phyloP scores from a whole-genome alignment of 2,329 filamentous ascomycete genomes.

The Paracorniculantispora psalliotae region DNA sequence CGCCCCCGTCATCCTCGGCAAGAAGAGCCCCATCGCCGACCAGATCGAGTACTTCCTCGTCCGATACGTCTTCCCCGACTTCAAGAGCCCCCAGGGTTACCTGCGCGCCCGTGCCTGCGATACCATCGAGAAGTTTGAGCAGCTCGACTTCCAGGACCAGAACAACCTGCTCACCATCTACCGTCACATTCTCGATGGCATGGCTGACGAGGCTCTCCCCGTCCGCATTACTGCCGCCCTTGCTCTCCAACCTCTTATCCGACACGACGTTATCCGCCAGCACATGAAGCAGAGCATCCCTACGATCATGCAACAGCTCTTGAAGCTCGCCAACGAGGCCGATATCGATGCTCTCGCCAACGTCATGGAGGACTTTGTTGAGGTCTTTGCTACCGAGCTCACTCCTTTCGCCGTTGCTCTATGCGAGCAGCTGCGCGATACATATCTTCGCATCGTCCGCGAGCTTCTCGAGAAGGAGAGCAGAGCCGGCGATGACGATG shows the following conservation, averaged over 20 bases:
- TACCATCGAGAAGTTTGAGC: conserved; percentile 96
- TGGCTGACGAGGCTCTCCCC: conserved; percentile 89
- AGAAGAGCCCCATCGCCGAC: conserved; percentile 96
- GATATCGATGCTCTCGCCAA: conserved; percentile 96
- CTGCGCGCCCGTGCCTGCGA: conserved; percentile 93
- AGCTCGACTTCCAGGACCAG: conserved; percentile 92
- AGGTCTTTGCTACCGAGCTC: conserved; percentile 94
- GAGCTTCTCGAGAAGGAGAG: conserved; percentile 87
- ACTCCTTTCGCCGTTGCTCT: conserved; percentile 95
- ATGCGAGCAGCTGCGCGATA: conserved; percentile 92
- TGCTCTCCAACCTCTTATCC: conserved; percentile 89
- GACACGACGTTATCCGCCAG: conserved; percentile 87
- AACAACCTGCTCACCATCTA: conserved; percentile 97
- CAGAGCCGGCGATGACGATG: conserved; percentile 69
- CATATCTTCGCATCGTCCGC: conserved; percentile 87
- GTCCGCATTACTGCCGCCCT: conserved; percentile 92
- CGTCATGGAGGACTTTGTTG: conserved; percentile 99
- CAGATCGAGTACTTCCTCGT: conserved; percentile 99
- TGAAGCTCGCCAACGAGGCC: conserved; percentile 95
- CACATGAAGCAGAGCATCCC: conserved; percentile 98
- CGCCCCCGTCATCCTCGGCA: conserved; percentile 88
- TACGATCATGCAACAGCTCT: conserved; percentile 97
- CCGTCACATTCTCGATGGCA: conserved; percentile 91
- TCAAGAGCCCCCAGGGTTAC: conserved; percentile 86
- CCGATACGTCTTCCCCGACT: conserved; percentile 96